Base-by-base conservation (phyloP, 2,329 filamentous ascomycete species). In the Diplodia intermedia region DNA sequence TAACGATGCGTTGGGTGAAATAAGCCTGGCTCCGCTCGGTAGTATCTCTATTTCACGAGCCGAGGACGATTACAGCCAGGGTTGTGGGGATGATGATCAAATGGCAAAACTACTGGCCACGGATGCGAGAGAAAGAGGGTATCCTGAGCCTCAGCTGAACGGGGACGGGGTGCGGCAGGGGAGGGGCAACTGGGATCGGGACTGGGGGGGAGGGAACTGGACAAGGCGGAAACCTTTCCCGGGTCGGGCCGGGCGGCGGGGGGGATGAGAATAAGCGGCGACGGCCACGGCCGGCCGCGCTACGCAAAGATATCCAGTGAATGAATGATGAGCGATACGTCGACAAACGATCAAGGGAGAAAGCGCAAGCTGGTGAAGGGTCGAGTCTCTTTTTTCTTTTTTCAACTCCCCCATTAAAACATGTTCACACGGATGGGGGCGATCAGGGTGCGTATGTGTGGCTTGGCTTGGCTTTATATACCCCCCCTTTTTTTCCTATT, bases 381-480 rank as follows among this genome's bases (percentile, higher is more conserved):
- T 52, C 11, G 60, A 63, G 60, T 63, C 29, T 63, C 18, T 12
- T 52, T 63, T 52, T 15, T 26, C 3, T 9, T 9, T 33, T 9
- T 3, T 33, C 9, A n/a, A n/a, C 23, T 2, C 23, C 23, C 23
- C 2, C 33, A 36, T 33, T 52, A 18, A 12, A 31, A 11, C 38
- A 26, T 50, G 8, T 49, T 50, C 23, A 31, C 26, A 20, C 47
- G 23, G 57, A 36, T 7, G 33, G 33, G 40, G 40, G 60, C 40
- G 31, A 26, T 26, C 23, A 63, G 60, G 47, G 60, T 63, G 60
- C n/a, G 60, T 63, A 63, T 52, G 60, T 63, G 60, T 38, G 60
- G 60, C 60, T 63, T 62, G 56, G 56, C 56, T 61, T 63, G 57
- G 57, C 57, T 61, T 61, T 61, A 50, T 63, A 63, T 63, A 63